phyloP scores from a whole-genome alignment of 78 protist genomes.

The Dictyostelium brefeldianum region DNA sequence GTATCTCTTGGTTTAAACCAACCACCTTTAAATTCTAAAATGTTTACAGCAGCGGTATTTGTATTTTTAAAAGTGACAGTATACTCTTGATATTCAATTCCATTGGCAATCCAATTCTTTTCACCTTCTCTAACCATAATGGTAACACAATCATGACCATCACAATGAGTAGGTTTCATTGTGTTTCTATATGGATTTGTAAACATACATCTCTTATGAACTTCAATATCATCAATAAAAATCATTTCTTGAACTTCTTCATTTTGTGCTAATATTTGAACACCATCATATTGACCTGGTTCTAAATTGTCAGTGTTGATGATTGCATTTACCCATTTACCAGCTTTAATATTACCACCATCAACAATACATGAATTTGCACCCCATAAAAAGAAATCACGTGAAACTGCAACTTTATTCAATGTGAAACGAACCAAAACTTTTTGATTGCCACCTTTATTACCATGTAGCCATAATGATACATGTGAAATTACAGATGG shows the following conservation, averaged over 20 bases:
- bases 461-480: slow-evolving; percentile 49
- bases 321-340: slow-evolving; percentile 35
- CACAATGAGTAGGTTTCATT: slow-evolving; percentile 3
- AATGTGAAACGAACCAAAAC: slow-evolving; percentile 12
- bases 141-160: slow-evolving; percentile 5
- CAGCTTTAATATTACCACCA: slow-evolving; percentile 5
- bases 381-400: slow-evolving; percentile 34
- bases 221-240: slow-evolving; percentile 50
- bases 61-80: slow-evolving; percentile 34
- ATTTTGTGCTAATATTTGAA: slow-evolving; percentile 27
- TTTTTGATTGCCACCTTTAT: slow-evolving; percentile 37
- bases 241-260: slow-evolving; percentile 12
- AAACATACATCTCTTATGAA: slow-evolving; percentile 31
- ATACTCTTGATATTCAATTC: slow-evolving; percentile 37
- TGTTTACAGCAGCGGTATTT: background rate
- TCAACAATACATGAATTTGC: background rate
- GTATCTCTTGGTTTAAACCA: slow-evolving; percentile 30
- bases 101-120: slow-evolving; percentile 17
- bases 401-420: slow-evolving; percentile 45
- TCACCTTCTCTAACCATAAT: background rate
- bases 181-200: slow-evolving; percentile 14
- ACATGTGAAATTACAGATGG: slow-evolving; percentile 28
- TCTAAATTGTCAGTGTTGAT: slow-evolving; percentile 15
- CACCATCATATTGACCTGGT: slow-evolving; percentile 61
- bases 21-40: slow-evolving; percentile 11